phyloP scores from a whole-genome alignment of 352 stramenopile species.

The Thalassiosira oceanica region DNA sequence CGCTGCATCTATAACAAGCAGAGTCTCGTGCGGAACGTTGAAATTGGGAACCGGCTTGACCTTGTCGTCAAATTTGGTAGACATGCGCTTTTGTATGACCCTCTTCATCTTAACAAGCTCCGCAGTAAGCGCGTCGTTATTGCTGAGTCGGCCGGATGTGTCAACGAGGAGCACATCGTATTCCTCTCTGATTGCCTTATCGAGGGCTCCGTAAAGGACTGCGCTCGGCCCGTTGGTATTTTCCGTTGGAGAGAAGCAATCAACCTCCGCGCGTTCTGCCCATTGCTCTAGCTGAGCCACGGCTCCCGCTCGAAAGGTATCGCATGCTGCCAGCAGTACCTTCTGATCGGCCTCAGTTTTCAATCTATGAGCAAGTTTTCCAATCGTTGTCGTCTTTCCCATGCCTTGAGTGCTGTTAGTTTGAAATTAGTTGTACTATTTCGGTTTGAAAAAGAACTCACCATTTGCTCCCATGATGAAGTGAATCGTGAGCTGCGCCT shows the following conservation, averaged over 20 bases:
- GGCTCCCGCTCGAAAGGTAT: conserved; percentile 81
- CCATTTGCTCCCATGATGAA: conserved; percentile 87
- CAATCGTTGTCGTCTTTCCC: conserved; percentile 83
- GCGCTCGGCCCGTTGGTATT: conserved; percentile 55
- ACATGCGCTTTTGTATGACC: conserved; percentile 80
- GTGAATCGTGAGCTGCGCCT: conserved; percentile 69
- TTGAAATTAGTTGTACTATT: too few relatives aligned
- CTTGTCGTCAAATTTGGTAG: conserved; percentile 42
- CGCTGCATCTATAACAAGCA: conserved; percentile 85
- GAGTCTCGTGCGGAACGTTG: conserved; percentile 80
- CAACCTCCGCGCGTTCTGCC: conserved; percentile 77
- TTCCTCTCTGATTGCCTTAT: conserved; percentile 69
- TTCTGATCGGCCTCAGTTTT: conserved; percentile 73
- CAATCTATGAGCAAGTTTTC: conserved; percentile 84
- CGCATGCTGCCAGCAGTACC: conserved; percentile 82
- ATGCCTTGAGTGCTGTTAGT: too few relatives aligned
- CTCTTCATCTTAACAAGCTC: conserved; percentile 85
- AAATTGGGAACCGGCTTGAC: conserved; percentile 57
- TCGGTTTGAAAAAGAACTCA: too few relatives aligned
- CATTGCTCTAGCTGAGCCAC: conserved; percentile 84
- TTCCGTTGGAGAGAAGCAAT: conserved; percentile 72
- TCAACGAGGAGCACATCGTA: conserved; percentile 86
- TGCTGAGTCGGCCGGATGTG: conserved; percentile 80
- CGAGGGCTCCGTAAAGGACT: conserved; percentile 74
- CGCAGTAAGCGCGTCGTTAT: conserved; percentile 83